These are phyloP conservation scores for Grifola frondosa DNA, from an alignment of 1,284 basidiomycete genomes.

Conservation along the genomic window DNA sequence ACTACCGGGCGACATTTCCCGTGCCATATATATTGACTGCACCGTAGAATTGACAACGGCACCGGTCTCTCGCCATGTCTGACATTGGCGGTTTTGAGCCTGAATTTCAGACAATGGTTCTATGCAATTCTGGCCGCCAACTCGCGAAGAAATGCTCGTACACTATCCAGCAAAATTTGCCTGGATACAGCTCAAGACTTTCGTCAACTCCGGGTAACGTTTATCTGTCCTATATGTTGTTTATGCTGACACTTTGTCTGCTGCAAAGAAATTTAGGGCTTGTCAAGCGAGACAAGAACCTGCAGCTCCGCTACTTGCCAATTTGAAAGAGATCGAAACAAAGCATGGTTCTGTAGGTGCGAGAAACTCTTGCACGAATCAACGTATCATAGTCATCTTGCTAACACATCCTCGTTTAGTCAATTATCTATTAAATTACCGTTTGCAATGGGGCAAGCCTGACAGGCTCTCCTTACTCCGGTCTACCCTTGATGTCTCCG, in stretches of 20 bases:
- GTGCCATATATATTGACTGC: too few relatives aligned
- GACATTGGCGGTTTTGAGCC: too few relatives aligned
- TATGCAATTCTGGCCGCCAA: too few relatives aligned
- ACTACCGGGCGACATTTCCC: too few relatives aligned
- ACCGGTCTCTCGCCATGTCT: too few relatives aligned
- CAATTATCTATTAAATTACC: conserved; percentile 61
- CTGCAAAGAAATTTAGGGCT: conserved; percentile 68
- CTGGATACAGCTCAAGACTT: conserved; percentile 71
- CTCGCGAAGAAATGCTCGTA: conserved; percentile 59
- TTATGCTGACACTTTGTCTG: background rate
- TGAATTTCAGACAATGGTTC: too few relatives aligned
- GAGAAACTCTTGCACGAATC: conserved; percentile 32
- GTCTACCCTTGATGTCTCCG: conserved; percentile 22
- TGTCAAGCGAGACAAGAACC: conserved; percentile 66
- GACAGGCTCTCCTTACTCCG: conserved; percentile 57
- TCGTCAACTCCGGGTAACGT: conserved; percentile 70
- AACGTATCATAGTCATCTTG: too few relatives aligned
- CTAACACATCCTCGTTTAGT: too few relatives aligned
- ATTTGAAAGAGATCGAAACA: conserved; percentile 50
- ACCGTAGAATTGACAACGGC: too few relatives aligned
- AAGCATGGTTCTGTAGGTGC: conserved; percentile 68
- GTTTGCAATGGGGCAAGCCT: conserved; percentile 72
- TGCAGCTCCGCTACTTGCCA: conserved; percentile 67
- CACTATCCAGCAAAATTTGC: conserved; percentile 75
- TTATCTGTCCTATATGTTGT: background rate